Evolutionary conservation across 2,329 filamentous ascomycete genomes (phyloP).

Genomic region (Claviceps sp.): DNA sequence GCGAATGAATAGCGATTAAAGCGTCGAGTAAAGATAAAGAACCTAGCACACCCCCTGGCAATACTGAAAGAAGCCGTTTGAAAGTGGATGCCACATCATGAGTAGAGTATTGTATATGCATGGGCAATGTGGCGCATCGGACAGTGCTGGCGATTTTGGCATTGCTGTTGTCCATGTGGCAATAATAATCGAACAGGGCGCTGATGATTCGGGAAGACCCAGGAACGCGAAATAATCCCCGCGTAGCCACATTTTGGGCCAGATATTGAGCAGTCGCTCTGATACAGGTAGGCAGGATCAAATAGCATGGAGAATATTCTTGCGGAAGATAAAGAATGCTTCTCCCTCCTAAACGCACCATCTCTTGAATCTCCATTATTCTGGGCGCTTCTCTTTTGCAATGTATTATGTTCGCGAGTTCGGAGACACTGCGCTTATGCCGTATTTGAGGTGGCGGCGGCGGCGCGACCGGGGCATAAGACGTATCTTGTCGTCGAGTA

Average conservation of each 20-base stretch:
- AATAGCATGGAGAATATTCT: slow-evolving; percentile 42
- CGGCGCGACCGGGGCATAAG: slow-evolving; percentile 2
- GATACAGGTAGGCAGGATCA: slow-evolving; percentile 51
- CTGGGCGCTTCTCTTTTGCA: slow-evolving; percentile 31
- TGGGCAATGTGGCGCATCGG: slow-evolving; percentile 43
- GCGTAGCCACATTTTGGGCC: slow-evolving; percentile 39
- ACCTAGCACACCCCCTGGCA: slow-evolving; percentile 55
- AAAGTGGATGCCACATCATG: slow-evolving; percentile 57
- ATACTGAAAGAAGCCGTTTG: slow-evolving; percentile 47
- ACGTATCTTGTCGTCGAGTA: slow-evolving; percentile 6
- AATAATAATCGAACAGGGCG: slow-evolving; percentile 51
- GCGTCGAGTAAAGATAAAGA: slow-evolving; percentile 48
- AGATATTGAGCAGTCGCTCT: slow-evolving; percentile 53
- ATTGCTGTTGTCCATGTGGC: slow-evolving; percentile 30
- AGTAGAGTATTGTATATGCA: slow-evolving; percentile 43
- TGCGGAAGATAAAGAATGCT: slow-evolving; percentile 46
- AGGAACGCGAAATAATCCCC: slow-evolving; percentile 50
- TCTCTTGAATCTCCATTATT: slow-evolving; percentile 39
- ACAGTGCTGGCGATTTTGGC: slow-evolving; percentile 43
- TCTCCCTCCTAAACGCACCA: slow-evolving; percentile 50
- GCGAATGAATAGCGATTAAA: slow-evolving; percentile 45
- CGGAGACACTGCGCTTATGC: slow-evolving; percentile 41
- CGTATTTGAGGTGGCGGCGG: slow-evolving; percentile 10
- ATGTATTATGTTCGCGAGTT: slow-evolving; percentile 35
- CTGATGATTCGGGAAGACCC: slow-evolving; percentile 44